Conservation (phyloP, 2,329 filamentous ascomycete genomes). For the Geoglossum cookeanum region DNA sequence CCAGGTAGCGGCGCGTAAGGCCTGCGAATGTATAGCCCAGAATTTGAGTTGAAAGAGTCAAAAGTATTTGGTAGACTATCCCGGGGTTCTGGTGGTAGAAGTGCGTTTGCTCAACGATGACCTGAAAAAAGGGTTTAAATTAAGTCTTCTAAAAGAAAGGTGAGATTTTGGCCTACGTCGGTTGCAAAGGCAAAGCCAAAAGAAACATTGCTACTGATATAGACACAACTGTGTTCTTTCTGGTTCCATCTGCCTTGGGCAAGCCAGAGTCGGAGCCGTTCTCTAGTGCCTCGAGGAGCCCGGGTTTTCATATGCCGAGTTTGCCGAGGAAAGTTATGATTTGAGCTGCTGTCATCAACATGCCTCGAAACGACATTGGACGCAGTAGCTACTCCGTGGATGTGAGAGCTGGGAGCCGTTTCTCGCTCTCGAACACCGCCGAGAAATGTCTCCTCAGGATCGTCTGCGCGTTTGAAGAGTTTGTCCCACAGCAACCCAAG, state of each 20-base stretch:
- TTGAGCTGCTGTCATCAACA: conserved; percentile 7
- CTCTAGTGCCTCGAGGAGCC: conserved; percentile 11
- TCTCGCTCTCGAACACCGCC: conserved; percentile 26
- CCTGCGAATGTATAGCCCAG: conserved; percentile 76
- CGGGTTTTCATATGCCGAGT: conserved; percentile 9
- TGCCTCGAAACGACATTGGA: conserved; percentile 1
- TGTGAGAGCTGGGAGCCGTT: conserved; percentile 4
- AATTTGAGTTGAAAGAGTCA: conserved; percentile 73
- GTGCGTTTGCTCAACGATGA: conserved; percentile 75
- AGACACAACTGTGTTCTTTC: conserved; percentile 76
- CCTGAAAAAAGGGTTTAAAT: conserved; percentile 16
- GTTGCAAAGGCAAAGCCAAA: conserved; percentile 82
- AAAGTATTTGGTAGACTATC: conserved; percentile 59
- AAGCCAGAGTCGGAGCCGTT: conserved; percentile 48
- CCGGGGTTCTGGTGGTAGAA: conserved; percentile 72
- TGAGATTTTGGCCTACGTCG: conserved; percentile 31
- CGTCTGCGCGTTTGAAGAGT: conserved; percentile 39
- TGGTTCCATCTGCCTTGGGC: conserved; percentile 71
- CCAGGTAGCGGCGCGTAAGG: conserved; percentile 59
- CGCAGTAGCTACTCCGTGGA: conserved; percentile 7
- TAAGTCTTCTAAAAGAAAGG: neutral
- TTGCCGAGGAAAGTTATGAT: conserved; percentile 16
- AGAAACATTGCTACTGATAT: conserved; percentile 76
- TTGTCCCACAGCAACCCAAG: conserved; percentile 66
- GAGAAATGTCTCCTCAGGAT: conserved; percentile 35